A percentile compares a stretch with the other conserved stretches of the same genome.
phyloP scores from a whole-genome alignment of 202 grass and related monocot species.

The Eragrostis tef region DNA sequence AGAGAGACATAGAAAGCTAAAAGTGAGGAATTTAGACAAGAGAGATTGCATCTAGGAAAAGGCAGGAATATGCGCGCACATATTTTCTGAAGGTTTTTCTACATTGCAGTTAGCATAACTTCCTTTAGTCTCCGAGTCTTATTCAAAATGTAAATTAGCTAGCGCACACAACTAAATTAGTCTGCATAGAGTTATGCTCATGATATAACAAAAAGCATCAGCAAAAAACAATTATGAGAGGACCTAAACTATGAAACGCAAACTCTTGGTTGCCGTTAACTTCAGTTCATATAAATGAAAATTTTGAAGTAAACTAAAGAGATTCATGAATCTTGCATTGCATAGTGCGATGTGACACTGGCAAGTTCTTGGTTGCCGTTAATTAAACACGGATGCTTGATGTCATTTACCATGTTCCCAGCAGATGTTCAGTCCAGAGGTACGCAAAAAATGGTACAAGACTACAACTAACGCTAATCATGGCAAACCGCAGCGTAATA shows the following conservation, averaged over 20 bases:
- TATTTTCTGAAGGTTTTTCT: background rate
- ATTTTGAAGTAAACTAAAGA: constrained; percentile 4
- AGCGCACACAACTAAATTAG: background rate
- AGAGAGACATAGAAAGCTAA: constrained; percentile 1
- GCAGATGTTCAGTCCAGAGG: background rate
- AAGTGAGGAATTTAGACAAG: constrained; percentile 17
- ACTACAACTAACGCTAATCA: background rate
- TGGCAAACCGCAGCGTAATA: background rate
- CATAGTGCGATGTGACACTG: constrained; percentile 1
- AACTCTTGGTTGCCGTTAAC: no score
- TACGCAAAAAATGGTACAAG: constrained; percentile 26
- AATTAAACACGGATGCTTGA: background rate
- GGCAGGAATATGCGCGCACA: background rate
- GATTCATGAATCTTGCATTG: constrained; percentile 26
- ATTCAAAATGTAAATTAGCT: constrained; percentile 17
- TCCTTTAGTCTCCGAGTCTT: background rate
- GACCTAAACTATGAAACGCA: background rate
- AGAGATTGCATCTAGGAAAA: constrained; percentile 24
- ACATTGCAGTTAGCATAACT: constrained; percentile 14
- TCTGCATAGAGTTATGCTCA: background rate
- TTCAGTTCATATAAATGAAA: constrained; percentile 13
- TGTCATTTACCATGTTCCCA: background rate
- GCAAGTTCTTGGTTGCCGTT: constrained; percentile 9
- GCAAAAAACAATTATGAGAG: constrained; percentile 10
- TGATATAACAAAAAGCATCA: constrained; percentile 22